Evolutionary conservation across 805 yeast species (phyloP), one percentile per base, ranked within the genome.

Genomic region (Teunomyces tritomae): DNA sequence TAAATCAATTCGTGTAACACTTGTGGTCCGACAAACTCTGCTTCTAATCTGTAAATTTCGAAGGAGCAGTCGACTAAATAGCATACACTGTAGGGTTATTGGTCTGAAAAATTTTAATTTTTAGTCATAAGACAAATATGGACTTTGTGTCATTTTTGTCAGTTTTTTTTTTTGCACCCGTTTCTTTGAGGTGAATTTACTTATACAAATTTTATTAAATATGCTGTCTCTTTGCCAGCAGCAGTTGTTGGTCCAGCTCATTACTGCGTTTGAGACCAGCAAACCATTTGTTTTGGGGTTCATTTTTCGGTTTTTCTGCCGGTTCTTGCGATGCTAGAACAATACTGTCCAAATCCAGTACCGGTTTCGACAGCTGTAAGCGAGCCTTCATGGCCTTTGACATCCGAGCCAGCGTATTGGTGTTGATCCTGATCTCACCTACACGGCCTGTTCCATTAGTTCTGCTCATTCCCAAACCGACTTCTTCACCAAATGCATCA

Each of bases 381-480:
- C 89, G 70, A 13, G 62, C 57, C 48, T 75, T 74, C 85, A 85
- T 79, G 1, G 73, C 69, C 62, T 86, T 86, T 2, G 86, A 74
- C 70, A 86, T 63, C 52, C 78, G 77, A 2, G 89, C 84, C 46
- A 65, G 71, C 20, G 82, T 82, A 43, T 77, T 77, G 1, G 65
- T 61, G 53, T 73, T 77, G 13, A 69, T 68, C 57, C 59, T 63
- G 20, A 67, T 61, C 39, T 54, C 59, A 16, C 58, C 60, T n/a
- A 55, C 49, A 61, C 57, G 51, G 39, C 54, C 50, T 36, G 50
- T 37, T n/a, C 62, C 52, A 13, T 55, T 54, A 29, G 62, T 64
- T 8, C 74, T 69, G 35, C 82, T 74, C 89, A 88, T 82, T 3
- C 96, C 96, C 43, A 89, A 58, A 0, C 96, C 96, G 28, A 86